Evolutionary conservation across 2,329 filamentous ascomycete genomes (phyloP).

Genomic region (Cytospora schulzeri): DNA sequence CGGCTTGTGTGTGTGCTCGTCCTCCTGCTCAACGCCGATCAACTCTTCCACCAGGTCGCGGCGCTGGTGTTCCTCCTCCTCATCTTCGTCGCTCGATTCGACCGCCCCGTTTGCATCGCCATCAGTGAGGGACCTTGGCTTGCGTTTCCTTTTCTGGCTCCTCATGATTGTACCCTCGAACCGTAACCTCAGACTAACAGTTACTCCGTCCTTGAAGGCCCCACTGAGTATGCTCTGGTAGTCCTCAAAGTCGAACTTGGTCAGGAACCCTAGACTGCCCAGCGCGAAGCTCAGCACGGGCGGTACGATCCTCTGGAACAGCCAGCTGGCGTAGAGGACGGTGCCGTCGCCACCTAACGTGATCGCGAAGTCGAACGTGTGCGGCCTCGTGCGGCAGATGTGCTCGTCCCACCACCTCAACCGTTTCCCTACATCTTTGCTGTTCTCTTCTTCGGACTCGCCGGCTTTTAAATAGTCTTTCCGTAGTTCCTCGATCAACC

Average conservation of each 20-base stretch:
- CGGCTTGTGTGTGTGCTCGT: constrained; percentile 81
- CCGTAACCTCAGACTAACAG: constrained; percentile 80
- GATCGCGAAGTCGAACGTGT: constrained; percentile 91
- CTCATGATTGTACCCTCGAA: constrained; percentile 96
- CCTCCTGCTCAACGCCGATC: constrained; percentile 81
- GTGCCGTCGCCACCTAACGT: constrained; percentile 96
- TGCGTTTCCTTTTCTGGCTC: constrained; percentile 52
- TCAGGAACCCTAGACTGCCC: constrained; percentile 91
- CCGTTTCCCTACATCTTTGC: constrained; percentile 48
- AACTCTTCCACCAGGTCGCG: constrained; percentile 86
- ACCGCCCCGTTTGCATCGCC: constrained; percentile 4
- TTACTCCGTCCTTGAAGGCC: constrained; percentile 81
- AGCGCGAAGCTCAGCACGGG: constrained; percentile 90
- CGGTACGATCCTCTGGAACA: constrained; percentile 93
- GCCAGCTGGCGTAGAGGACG: constrained; percentile 92
- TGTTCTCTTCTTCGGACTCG: constrained; percentile 40
- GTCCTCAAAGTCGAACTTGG: constrained; percentile 89
- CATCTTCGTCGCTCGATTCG: constrained; percentile 36
- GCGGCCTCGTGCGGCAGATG: constrained; percentile 75
- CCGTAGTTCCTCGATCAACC: constrained; percentile 65
- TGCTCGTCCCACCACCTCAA: constrained; percentile 82
- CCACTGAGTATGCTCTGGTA: constrained; percentile 69
- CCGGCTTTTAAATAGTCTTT: constrained; percentile 41
- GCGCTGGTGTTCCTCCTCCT: constrained; percentile 41
- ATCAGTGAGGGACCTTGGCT: constrained; percentile 22